These are phyloP conservation scores for Jacaranda copaia DNA, from an alignment of 257 asterid species.

Conservation along the genomic window DNA sequence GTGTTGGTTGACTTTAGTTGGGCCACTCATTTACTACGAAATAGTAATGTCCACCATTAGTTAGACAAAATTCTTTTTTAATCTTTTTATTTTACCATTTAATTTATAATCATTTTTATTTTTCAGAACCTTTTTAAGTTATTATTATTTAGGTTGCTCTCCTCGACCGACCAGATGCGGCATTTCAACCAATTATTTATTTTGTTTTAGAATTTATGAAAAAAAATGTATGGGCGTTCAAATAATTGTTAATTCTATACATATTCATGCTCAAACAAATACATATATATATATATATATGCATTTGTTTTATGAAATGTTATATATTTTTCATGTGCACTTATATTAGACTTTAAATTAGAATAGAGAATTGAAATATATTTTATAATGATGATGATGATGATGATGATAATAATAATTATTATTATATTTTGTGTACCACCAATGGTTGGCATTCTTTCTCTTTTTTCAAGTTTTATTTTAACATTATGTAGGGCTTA, in stretches of 20 bases:
- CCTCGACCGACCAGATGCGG: conserved; percentile 30
- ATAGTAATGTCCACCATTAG: not conserved
- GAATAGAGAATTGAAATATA: too few species aligned
- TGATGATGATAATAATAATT: too few species aligned
- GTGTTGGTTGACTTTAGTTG: not conserved
- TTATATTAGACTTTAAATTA: not conserved
- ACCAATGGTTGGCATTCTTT: not conserved
- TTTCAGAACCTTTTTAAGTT: too few species aligned
- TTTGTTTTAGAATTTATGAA: not conserved
- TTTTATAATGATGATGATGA: not conserved
- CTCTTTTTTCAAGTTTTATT: not conserved
- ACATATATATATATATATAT: too few species aligned
- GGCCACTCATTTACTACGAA: not conserved
- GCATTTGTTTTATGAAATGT: too few species aligned
- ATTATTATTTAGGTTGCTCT: conserved; percentile 15
- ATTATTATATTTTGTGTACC: not conserved
- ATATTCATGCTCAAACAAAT: not conserved
- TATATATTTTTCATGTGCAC: not conserved
- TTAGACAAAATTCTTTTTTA: not conserved
- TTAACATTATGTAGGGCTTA: not conserved
- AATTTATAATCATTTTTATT: not conserved
- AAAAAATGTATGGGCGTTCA: not conserved
- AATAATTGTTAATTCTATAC: too few species aligned
- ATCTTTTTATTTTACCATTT: not conserved
- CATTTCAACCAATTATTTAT: conserved; percentile 11